Conservation (phyloP, 345 rosid genomes). For the Ailanthus altissimus region DNA sequence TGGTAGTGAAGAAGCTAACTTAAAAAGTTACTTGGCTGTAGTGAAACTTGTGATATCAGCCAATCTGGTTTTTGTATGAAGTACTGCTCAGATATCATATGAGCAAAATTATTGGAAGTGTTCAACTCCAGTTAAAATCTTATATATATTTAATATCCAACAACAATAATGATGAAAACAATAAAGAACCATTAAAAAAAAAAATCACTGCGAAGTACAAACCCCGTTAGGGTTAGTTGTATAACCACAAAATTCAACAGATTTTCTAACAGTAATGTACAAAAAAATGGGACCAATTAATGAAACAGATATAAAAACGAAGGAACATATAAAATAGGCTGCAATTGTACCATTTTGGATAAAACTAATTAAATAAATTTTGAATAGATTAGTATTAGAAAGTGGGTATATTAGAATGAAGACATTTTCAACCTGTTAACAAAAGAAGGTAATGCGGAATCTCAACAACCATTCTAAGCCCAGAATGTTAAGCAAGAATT, state of each 20-base stretch:
- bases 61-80: slow-evolving; percentile 16
- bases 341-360: no score
- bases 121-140: not conserved
- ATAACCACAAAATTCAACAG: not conserved
- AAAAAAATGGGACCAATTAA: not conserved
- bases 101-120: slow-evolving; percentile 5
- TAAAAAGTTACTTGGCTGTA: slow-evolving; percentile 20
- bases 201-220: no score
- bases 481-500: no score
- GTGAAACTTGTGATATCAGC: slow-evolving; percentile 20
- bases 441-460: not conserved
- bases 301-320: not conserved
- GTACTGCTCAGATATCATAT: not conserved
- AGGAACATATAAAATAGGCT: not conserved
- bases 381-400: no score
- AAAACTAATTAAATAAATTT: no score
- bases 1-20: slow-evolving; percentile 13
- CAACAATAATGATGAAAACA: not conserved
- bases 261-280: not conserved
- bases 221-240: not conserved
- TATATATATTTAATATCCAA: not conserved
- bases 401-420: no score
- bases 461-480: slow-evolving; percentile 8
- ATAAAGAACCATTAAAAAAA: no score
- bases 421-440: no score